Conservation (phyloP, 306 rosid species). For the Canavalia ensiformis region DNA sequence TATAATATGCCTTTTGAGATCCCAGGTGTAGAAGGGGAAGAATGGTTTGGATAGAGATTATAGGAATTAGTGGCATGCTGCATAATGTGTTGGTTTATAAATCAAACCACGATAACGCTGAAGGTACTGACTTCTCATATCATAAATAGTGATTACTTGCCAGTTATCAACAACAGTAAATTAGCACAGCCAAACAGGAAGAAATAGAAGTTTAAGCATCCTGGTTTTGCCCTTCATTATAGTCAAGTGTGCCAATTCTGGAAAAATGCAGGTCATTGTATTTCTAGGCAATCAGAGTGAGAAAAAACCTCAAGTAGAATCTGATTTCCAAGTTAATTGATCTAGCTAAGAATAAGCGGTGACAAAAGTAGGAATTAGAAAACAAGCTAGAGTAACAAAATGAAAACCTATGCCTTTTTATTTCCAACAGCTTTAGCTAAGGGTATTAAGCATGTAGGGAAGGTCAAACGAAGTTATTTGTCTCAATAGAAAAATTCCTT, state of each 20-base stretch:
- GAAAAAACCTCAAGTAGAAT: conserved; percentile 28
- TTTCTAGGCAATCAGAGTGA: background rate
- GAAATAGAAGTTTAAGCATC: conserved; percentile 22
- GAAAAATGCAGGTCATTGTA: conserved; percentile 7
- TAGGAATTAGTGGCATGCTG: background rate
- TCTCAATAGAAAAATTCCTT: background rate
- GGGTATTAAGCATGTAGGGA: conserved; percentile 11
- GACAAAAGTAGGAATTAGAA: conserved; percentile 1
- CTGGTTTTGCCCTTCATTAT: background rate
- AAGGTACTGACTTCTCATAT: conserved; percentile 17
- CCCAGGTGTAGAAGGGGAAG: conserved; percentile 29
- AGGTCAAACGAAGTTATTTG: conserved; percentile 6
- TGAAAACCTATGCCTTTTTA: background rate
- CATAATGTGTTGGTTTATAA: conserved; percentile 1
- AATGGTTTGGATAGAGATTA: conserved; percentile 17
- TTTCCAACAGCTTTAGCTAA: conserved; percentile 9
- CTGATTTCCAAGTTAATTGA: background rate
- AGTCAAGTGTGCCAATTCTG: conserved; percentile 6
- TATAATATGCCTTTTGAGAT: background rate
- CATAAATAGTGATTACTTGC: background rate
- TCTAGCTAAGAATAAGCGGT: background rate
- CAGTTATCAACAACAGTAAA: conserved; percentile 9
- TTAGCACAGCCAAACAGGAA: conserved; percentile 19
- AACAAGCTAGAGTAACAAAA: conserved; percentile 1
- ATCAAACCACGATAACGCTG: conserved; percentile 1